These are phyloP conservation scores for Macrophomina pseudophaseolina DNA, from an alignment of 2,329 filamentous ascomycete genomes.

Conservation along the genomic window DNA sequence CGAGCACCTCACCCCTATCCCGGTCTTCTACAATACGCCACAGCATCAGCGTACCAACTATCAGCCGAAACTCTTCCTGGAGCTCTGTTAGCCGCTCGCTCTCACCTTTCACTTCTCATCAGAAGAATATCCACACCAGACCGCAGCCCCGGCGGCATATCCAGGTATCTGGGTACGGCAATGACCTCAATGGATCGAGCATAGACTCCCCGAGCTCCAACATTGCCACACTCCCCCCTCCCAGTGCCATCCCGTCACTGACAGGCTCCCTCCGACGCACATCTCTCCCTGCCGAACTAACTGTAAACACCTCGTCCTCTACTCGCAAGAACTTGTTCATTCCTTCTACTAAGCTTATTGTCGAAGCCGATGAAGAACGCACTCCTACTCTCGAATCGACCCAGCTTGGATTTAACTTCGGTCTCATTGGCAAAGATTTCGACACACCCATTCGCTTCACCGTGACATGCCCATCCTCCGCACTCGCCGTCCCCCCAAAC, in stretches of 20 bases:
- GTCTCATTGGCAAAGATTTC: too few relatives aligned
- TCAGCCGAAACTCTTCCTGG: slow-evolving; percentile 40
- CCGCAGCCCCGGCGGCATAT: slow-evolving; percentile 43
- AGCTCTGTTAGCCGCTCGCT: slow-evolving; percentile 39
- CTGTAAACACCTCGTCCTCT: slow-evolving; percentile 22
- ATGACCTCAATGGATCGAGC: slow-evolving; percentile 39
- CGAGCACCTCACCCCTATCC: slow-evolving; percentile 35
- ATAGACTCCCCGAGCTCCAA: background rate
- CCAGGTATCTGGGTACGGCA: slow-evolving; percentile 46
- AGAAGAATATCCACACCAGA: slow-evolving; percentile 37
- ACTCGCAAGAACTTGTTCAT: background rate
- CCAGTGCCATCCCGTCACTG: background rate
- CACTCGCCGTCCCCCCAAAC: too few relatives aligned
- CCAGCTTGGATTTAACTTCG: too few relatives aligned
- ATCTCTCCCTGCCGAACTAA: slow-evolving; percentile 12
- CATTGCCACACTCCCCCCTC: background rate
- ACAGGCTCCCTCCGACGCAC: slow-evolving; percentile 4
- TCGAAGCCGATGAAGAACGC: slow-evolving; percentile 18
- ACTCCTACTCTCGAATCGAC: slow-evolving; percentile 7
- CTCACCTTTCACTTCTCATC: slow-evolving; percentile 35
- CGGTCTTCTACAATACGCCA: slow-evolving; percentile 29
- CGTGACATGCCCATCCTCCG: too few relatives aligned
- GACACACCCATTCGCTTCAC: too few relatives aligned
- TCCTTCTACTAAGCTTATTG: slow-evolving; percentile 13
- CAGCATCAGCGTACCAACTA: slow-evolving; percentile 27